These are phyloP conservation scores for Dictyostelium brefeldianum DNA, from an alignment of 78 protist species.

Conservation along the genomic window DNA sequence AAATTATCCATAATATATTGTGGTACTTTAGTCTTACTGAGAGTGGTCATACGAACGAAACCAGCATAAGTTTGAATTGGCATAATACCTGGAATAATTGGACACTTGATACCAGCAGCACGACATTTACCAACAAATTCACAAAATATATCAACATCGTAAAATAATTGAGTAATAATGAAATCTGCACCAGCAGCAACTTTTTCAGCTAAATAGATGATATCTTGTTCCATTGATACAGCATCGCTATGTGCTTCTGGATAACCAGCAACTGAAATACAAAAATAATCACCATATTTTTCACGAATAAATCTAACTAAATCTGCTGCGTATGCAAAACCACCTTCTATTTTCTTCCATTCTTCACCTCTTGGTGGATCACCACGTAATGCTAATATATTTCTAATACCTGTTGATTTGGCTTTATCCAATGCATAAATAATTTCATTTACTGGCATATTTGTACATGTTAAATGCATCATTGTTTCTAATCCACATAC, in stretches of 20 bases:
- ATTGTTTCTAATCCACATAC: slow-evolving; percentile 82
- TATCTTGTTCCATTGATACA: slow-evolving; percentile 68
- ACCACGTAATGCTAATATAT: slow-evolving; percentile 96
- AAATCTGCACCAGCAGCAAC: slow-evolving; percentile 98
- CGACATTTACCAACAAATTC: slow-evolving; percentile 83
- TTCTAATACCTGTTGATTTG: slow-evolving; percentile 89
- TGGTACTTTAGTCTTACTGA: slow-evolving; percentile 87
- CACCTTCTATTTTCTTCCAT: slow-evolving; percentile 89
- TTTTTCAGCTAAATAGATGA: slow-evolving; percentile 89
- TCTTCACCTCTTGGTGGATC: slow-evolving; percentile 94
- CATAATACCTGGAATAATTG: slow-evolving; percentile 99
- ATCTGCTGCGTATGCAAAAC: slow-evolving; percentile 93
- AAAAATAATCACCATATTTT: slow-evolving; percentile 94
- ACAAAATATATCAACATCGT: slow-evolving; percentile 88
- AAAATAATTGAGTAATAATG: slow-evolving; percentile 97
- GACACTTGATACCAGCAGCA: slow-evolving; percentile 93
- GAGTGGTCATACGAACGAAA: slow-evolving; percentile 89
- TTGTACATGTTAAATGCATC: slow-evolving; percentile 97
- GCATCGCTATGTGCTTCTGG: slow-evolving; percentile 95
- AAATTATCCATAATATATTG: slow-evolving; percentile 64
- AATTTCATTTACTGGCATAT: slow-evolving; percentile 81
- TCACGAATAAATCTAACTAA: slow-evolving; percentile 91
- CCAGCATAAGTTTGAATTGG: slow-evolving; percentile 95
- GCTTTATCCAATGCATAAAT: slow-evolving; percentile 78
- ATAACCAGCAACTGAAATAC: slow-evolving; percentile 95